A percentile compares a stretch with the other conserved stretches of the same genome.
Evolutionary conservation across 257 asterid species (phyloP).

Genomic region (Cordia subcordata): DNA sequence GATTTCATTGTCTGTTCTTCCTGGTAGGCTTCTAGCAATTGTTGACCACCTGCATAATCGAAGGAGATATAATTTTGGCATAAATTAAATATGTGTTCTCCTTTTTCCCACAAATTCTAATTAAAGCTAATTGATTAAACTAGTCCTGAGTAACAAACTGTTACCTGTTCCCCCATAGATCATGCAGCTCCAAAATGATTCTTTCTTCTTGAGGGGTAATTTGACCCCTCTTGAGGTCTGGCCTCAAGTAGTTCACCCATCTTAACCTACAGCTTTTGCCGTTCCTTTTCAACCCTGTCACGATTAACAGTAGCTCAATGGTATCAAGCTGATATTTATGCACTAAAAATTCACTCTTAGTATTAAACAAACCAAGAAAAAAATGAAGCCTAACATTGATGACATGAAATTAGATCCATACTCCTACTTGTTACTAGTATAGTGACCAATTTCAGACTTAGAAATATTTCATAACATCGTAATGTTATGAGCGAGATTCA

Average conservation of each 20-base stretch:
- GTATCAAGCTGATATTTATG: not conserved
- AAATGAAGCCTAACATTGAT: too few species aligned
- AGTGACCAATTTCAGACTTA: too few species aligned
- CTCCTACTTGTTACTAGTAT: too few species aligned
- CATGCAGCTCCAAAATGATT: constrained; percentile 67
- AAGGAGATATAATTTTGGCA: too few species aligned
- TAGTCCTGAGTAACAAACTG: not conserved
- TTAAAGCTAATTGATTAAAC: too few species aligned
- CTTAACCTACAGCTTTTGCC: constrained; percentile 90
- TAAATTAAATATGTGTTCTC: too few species aligned
- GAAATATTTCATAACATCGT: too few species aligned
- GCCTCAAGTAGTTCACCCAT: constrained; percentile 97
- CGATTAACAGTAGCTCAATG: not conserved
- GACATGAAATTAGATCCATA: too few species aligned
- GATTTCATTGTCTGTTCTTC: constrained; percentile 79
- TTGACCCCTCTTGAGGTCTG: constrained; percentile 88
- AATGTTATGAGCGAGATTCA: too few species aligned
- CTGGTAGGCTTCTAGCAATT: constrained; percentile 78
- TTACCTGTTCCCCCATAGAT: constrained; percentile 92
- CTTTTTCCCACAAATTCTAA: too few species aligned
- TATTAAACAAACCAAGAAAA: too few species aligned
- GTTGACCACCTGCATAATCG: constrained; percentile 68
- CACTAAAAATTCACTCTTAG: not conserved
- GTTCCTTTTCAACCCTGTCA: constrained; percentile 76
- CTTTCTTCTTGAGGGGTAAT: constrained; percentile 83